A percentile compares a stretch with the other conserved stretches of the same genome.
Conservation (phyloP, 1,284 basidiomycete species). For the Cutaneotrichosporon mucoides region DNA sequence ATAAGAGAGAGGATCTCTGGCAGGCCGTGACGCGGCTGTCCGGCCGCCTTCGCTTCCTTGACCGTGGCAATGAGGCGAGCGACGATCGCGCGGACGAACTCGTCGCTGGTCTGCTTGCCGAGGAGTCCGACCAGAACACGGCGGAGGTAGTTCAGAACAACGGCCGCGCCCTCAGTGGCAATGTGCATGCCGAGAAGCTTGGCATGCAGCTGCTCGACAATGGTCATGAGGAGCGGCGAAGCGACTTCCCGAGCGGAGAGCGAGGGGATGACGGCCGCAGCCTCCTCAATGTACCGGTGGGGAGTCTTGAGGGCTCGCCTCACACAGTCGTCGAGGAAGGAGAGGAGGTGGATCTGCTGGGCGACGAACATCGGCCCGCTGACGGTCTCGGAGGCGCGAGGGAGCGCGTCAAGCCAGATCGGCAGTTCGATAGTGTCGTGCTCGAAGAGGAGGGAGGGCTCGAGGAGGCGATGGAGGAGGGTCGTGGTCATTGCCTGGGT, state of each 20-base stretch:
- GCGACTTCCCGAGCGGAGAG: constrained; percentile 43
- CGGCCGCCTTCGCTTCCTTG: constrained; percentile 31
- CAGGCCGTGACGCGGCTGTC: constrained; percentile 49
- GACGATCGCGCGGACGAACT: constrained; percentile 28
- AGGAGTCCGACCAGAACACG: constrained; percentile 59
- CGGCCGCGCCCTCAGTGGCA: constrained; percentile 59
- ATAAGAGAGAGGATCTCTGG: constrained; percentile 53
- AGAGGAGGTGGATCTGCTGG: constrained; percentile 61
- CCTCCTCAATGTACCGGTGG: constrained; percentile 78
- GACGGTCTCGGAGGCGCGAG: constrained; percentile 49
- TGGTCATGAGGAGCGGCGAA: constrained; percentile 70
- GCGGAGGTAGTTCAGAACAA: constrained; percentile 62
- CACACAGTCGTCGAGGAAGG: constrained; percentile 81
- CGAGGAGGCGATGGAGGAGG: constrained; percentile 62
- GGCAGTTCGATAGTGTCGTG: constrained; percentile 68
- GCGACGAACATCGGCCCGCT: constrained; percentile 56
- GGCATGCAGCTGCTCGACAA: constrained; percentile 68
- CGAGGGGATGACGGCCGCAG: constrained; percentile 42
- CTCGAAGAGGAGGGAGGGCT: constrained; percentile 72
- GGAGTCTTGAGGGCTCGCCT: constrained; percentile 79
- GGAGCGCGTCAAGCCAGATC: constrained; percentile 65
- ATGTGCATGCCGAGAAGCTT: constrained; percentile 59
- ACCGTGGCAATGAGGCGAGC: constrained; percentile 25
- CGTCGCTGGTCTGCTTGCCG: constrained; percentile 55
- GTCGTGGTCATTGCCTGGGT: constrained; percentile 58